Conservation (phyloP, 305 asterid species). For the Rubia tinctorum region DNA sequence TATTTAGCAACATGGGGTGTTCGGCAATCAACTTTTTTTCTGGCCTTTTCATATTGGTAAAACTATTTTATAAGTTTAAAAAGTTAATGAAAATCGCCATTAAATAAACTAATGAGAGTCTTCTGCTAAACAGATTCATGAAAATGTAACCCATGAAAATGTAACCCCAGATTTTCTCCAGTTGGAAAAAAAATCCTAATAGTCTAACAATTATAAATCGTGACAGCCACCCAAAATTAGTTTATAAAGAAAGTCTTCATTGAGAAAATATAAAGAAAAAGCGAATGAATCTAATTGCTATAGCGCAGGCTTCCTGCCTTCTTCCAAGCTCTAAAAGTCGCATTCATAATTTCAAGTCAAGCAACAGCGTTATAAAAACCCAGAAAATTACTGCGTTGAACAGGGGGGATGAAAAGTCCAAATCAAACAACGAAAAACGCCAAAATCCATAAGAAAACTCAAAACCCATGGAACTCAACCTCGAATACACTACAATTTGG, state of each 20-base stretch:
- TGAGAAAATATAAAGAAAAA: not conserved
- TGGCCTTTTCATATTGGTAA: no score
- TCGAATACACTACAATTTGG: not conserved
- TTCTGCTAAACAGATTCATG: no score
- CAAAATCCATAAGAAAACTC: not conserved
- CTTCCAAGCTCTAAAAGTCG: not conserved
- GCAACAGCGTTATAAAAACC: not conserved
- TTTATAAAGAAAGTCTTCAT: not conserved
- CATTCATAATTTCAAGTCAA: not conserved
- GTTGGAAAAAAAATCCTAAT: not conserved
- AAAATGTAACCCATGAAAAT: not conserved
- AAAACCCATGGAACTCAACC: not conserved
- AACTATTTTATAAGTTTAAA: no score
- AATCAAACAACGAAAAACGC: slow-evolving; percentile 5
- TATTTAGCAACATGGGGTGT: not conserved
- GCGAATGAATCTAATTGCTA: not conserved
- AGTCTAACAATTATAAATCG: not conserved
- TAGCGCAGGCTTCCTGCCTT: not conserved
- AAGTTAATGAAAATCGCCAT: no score
- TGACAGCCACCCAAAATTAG: slow-evolving; percentile 5
- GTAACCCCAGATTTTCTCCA: not conserved
- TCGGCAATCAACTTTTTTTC: no score
- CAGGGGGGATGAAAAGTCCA: slow-evolving; percentile 5
- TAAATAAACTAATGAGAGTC: no score
- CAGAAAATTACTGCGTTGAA: not conserved